Conservation (phyloP, 1,284 basidiomycete species). For the Tilletia setariae region DNA sequence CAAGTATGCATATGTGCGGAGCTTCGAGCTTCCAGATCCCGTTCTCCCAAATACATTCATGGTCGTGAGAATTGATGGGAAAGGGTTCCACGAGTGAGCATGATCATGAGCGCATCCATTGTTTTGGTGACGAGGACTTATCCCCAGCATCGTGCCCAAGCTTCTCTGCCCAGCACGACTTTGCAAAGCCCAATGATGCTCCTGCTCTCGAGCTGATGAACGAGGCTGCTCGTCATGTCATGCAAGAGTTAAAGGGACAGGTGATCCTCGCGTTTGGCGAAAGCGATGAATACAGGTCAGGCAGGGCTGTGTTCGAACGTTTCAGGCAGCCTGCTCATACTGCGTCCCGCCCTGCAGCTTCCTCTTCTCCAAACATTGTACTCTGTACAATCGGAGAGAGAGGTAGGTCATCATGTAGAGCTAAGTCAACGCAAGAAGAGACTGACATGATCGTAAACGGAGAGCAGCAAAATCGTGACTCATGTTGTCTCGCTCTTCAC, state of each 20-base stretch:
- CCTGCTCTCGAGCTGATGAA: conserved; percentile 89
- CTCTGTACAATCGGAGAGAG: conserved; percentile 77
- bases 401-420: conserved; percentile 52
- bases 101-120: not conserved
- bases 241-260: conserved; percentile 59
- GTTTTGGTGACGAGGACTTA: not conserved
- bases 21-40: conserved; percentile 82
- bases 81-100: conserved; percentile 81
- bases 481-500: conserved; percentile 88
- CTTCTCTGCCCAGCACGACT: conserved; percentile 77
- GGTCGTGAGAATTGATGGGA: conserved; percentile 84
- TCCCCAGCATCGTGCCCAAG: conserved; percentile 56
- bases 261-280: conserved; percentile 73
- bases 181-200: conserved; percentile 86
- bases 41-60: conserved; percentile 81
- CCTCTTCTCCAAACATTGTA: conserved; percentile 71
- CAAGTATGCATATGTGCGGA: conserved; percentile 83
- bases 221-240: conserved; percentile 73
- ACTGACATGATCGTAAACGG: not conserved
- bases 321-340: no score
- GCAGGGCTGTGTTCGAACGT: no score
- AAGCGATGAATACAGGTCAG: conserved; percentile 91
- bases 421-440: not conserved
- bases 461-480: conserved; percentile 74
- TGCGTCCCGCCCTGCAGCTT: no score